A percentile compares a stretch with the other conserved stretches of the same genome.
These are phyloP conservation scores for Hebeloma cylindrosporum DNA, from an alignment of 768 basidiomycete species.

Conservation along the genomic window DNA sequence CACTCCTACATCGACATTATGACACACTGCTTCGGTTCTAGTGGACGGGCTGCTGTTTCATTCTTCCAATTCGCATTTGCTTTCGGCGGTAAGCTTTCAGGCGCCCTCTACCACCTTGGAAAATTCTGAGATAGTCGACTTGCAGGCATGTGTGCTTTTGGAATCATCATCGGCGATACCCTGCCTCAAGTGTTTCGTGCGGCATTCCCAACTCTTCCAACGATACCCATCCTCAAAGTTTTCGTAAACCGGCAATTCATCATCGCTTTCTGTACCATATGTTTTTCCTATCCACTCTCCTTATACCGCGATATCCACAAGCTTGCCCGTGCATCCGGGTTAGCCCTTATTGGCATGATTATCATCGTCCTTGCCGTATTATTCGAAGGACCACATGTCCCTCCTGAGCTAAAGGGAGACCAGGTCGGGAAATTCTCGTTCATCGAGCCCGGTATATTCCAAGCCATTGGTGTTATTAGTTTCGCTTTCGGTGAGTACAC, in stretches of 20 bases:
- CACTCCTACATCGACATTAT: conserved; percentile 94
- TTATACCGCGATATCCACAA: conserved; percentile 98
- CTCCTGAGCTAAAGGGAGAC: conserved; percentile 74
- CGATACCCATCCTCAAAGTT: conserved; percentile 71
- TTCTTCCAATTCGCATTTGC: conserved; percentile 98
- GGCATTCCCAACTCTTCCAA: conserved; percentile 68
- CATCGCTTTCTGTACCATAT: conserved; percentile 81
- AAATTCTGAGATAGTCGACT: background rate
- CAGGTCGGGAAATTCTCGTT: conserved; percentile 73
- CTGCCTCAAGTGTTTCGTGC: conserved; percentile 92
- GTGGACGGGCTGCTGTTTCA: conserved; percentile 91
- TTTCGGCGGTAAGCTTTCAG: conserved; percentile 71
- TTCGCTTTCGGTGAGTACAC: conserved; percentile 69
- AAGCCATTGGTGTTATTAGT: conserved; percentile 96
- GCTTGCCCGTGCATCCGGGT: conserved; percentile 85
- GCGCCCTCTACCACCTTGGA: background rate
- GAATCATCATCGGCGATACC: conserved; percentile 97
- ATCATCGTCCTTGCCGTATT: conserved; percentile 89
- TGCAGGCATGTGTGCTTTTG: conserved; percentile 95
- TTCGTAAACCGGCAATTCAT: conserved; percentile 88
- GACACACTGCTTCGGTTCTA: conserved; percentile 87
- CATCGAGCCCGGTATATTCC: conserved; percentile 80
- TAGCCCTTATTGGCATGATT: conserved; percentile 91
- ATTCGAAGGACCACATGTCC: conserved; percentile 76
- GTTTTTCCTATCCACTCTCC: conserved; percentile 92